phyloP scores from a whole-genome alignment of 2,329 filamentous ascomycete species.

The Tothia fuscella region DNA sequence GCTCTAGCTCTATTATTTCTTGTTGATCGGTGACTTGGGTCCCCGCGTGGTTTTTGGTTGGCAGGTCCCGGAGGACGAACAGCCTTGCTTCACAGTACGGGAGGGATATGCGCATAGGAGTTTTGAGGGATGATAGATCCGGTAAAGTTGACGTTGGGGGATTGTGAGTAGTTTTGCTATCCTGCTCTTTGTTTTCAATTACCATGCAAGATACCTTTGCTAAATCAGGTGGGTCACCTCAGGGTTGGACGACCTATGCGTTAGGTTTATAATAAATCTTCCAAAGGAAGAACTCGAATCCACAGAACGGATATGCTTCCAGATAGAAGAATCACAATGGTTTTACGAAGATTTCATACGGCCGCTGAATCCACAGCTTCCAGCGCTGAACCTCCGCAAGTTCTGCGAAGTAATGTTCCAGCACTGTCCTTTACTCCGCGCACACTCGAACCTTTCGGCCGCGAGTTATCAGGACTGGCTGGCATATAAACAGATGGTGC shows the following conservation, averaged over 20 bases:
- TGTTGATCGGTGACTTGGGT: too few relatives aligned
- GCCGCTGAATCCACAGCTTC: constrained; percentile 71
- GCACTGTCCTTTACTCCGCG: constrained; percentile 79
- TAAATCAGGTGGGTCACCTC: constrained; percentile 7
- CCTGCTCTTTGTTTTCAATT: background rate
- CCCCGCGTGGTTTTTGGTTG: too few relatives aligned
- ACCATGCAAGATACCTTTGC: background rate
- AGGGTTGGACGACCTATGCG: constrained; percentile 96
- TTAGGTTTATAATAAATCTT: constrained; percentile 95
- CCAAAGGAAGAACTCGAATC: constrained; percentile 82
- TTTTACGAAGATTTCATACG: constrained; percentile 99
- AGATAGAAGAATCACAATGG: constrained; percentile 99
- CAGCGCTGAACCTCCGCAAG: constrained; percentile 69
- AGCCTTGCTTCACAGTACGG: too few relatives aligned
- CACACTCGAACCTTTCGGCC: constrained; percentile 65
- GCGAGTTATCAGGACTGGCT: constrained; percentile 85
- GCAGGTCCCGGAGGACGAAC: too few relatives aligned
- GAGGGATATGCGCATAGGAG: too few relatives aligned
- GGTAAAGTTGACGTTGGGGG: constrained; percentile 79
- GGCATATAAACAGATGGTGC: constrained; percentile 86
- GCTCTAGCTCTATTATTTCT: too few relatives aligned
- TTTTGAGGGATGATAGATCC: too few relatives aligned
- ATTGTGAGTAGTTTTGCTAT: constrained; percentile 48
- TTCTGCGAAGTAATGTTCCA: constrained; percentile 89
- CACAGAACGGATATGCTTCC: constrained; percentile 91